Evolutionary conservation across 805 yeast species (phyloP).

Genomic region (Wickerhamiella cacticola): DNA sequence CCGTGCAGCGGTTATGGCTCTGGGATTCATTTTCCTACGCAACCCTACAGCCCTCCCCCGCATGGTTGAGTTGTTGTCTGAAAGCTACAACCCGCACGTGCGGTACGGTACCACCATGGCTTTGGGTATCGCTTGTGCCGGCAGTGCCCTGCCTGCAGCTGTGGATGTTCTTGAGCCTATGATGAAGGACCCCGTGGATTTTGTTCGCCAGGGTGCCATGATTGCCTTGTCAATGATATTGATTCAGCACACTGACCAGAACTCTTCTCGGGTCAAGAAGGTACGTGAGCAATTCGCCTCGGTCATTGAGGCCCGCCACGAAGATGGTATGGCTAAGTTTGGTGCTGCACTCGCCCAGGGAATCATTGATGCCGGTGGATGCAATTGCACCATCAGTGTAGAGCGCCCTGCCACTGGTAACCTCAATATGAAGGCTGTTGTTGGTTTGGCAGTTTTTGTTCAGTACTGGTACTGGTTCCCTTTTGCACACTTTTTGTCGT

Average conservation of each 20-base stretch:
- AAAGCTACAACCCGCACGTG: constrained; percentile 94
- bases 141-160: constrained; percentile 78
- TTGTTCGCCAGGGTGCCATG: constrained; percentile 95
- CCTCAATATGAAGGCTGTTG: constrained; percentile 78
- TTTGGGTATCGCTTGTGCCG: constrained; percentile 93
- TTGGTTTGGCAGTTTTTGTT: constrained; percentile 76
- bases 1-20: constrained; percentile 84
- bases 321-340: constrained; percentile 92
- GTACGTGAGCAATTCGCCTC: constrained; percentile 62
- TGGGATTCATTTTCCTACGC: constrained; percentile 83
- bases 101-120: constrained; percentile 98
- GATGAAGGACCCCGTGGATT: constrained; percentile 87
- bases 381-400: constrained; percentile 86
- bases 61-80: constrained; percentile 82
- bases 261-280: constrained; percentile 66
- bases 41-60: constrained; percentile 91
- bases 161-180: constrained; percentile 86
- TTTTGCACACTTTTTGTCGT: constrained; percentile 77
- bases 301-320: constrained; percentile 76
- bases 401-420: constrained; percentile 85
- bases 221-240: constrained; percentile 85
- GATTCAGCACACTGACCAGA: constrained; percentile 72
- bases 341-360: constrained; percentile 98
- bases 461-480: constrained; percentile 99
- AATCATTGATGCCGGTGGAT: constrained; percentile 96